Evolutionary conservation across 805 yeast species (phyloP), one percentile per base, ranked within the genome.

Genomic region (Limtongia smithiae): DNA sequence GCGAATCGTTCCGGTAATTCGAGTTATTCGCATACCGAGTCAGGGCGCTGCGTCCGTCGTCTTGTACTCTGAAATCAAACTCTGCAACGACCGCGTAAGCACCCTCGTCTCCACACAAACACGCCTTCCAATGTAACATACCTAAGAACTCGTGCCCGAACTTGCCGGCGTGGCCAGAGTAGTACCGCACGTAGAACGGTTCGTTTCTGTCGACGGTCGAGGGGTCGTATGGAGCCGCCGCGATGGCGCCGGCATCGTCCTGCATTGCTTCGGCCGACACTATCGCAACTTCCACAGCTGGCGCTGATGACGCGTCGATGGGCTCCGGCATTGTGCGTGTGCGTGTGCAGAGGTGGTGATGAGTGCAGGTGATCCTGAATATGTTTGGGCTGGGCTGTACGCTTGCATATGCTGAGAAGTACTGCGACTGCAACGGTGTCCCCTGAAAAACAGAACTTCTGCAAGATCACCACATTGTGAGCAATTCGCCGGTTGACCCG

Each of bases 141-240:
- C 69, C 73, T 8, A 74, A 54, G 49, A 72, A 73, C 57, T 74
- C 78, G 48, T 74, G 77, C 2, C 78, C 78, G 50, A 65, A 68
- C 15, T 66, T 60, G 1, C 78, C 78, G 20, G 65, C 62, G 48
- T 71, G 75, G 1, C 76, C 76, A 2, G 76, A 59, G 53, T 74
- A 74, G 54, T 72, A 71, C 28, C 74, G 59, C n/a, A 74, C 41
- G 41, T 68, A 71, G 51, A 74, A 71, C 15, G 67, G 66, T 21
- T 65, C 66, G 5, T 44, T 50, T 5, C 51, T 48, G 25, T 51
- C 46, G 6, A 52, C 49, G 7, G 41, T 33, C 12, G 39, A 15
- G 9, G 44, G 44, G 30, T 47, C 55, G 40, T 51, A 51, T 30
- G 12, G 18, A 14, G 37, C 18, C 6, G 15, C 20, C 20, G 37